Evolutionary conservation across 768 basidiomycete species (phyloP), one percentile per base, ranked within the genome.

Genomic region (Macrocybe gigantea): DNA sequence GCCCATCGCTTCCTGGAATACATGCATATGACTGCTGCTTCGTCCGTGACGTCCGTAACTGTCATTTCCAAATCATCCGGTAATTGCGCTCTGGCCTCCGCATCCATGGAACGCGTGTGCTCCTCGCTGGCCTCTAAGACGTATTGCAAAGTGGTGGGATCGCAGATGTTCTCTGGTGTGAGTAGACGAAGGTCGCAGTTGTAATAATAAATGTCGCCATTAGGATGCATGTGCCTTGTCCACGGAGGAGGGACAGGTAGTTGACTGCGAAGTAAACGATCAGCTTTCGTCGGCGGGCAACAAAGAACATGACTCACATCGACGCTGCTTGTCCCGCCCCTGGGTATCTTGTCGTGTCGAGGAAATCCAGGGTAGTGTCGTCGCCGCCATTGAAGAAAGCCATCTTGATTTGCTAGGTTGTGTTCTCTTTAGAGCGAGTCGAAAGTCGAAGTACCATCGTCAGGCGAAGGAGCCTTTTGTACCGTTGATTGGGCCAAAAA

Each of bases 161-260:
- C 55, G 22, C 63, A 60, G 39, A 75, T 64, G 51, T 74, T 60
- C 47, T 72, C 71, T 6, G 68, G 63, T 1, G 73, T 71, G 40
- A 71, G 63, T 42, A 74, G 43, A 13, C 66, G 64, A 37, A 68
- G 53, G 12, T 52, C 49, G 15, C 50, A 50, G 52, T 74, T 62
- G 56, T 68, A 67, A 57, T 63, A 76, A 54, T 76, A 76, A 38
- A 67, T 53, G 58, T 72, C 72, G 57, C 69, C 70, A 51, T 73
- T 74, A n/a, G 73, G 70, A 50, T 75, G 72, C 38, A 59, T 35
- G 47, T 61, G 63, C 47, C 59, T 59, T 38, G 60, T 56, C 75
- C 75, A 77, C 30, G 52, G 36, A 6, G n/a, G 22, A 11, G 59
- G 59, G 5, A 58, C 36, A 9, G 49, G 44, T 8, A 45, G 47